Base-by-base conservation (phyloP, 1,139 yeast species). In the Blastobotrys petasosporus region DNA sequence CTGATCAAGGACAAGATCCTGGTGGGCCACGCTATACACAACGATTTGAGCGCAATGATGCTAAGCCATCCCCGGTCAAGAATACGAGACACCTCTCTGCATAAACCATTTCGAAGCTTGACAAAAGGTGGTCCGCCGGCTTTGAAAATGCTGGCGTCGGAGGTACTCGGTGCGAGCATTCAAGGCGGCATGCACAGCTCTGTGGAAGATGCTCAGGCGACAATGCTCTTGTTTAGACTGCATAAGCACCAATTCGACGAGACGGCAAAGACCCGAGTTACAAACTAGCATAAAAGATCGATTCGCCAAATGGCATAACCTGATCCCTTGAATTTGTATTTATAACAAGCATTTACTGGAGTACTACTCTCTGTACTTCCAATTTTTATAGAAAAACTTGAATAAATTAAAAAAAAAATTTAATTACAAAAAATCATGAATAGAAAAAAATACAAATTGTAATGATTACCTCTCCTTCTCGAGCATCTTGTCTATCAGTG, bases 141-240 rank as follows among this genome's bases (percentile, higher is more conserved):
- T 35, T 70, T 90, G 58, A 85, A 83, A 62, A 80, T 75, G 53
- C 67, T 90, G 29, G 67, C 85, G 0, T 68, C 70, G 47, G 80
- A 77, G 55, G 70, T 82, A 34, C 65, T 86, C 41, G 71, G 76
- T 1, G 50, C 76, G 2, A 80, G 76, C 9, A 86, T 90, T 51
- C 97, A 90, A 64, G 68, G 67, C 0, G 87, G 82, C 0, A 75
- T 79, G 50, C 97, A 90, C 66, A 82, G 94, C 7, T 85, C 96
- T 0, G 85, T 90, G 1, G 95, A 86, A 60, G 97, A 88, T 68
- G 95, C 97, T 0, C 76, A 79, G 55, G 92, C 92, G 1, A 80
- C 95, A 0, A 87, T 88, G 96, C 66, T 82, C 46, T 64, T 88
- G 25, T 88, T 79, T 60, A 73, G 87, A 51, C 60, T 76, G 46